Evolutionary conservation across 139 green algal genomes (phyloP).

Genomic region (Monoraphidium neglectum): DNA sequence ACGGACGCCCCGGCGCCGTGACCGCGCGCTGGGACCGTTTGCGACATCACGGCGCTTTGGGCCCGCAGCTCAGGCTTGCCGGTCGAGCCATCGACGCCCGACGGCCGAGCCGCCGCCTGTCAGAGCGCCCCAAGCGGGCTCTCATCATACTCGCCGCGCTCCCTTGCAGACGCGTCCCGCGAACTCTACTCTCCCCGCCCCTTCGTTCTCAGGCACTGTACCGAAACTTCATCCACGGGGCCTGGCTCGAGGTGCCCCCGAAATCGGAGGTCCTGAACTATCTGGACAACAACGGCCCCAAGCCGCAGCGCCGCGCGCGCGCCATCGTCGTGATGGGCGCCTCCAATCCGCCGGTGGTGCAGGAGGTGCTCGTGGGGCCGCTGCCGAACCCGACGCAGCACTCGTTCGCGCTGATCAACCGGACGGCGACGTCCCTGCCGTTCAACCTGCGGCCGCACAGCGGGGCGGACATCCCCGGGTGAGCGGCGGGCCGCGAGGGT

Average conservation of each 20-base stretch:
- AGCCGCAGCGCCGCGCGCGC: slow-evolving; percentile 9
- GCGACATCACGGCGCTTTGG: too few species aligned
- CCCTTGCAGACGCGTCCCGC: too few species aligned
- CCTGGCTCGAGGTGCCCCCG: slow-evolving; percentile 17
- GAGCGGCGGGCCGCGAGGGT: too few species aligned
- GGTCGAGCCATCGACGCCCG: too few species aligned
- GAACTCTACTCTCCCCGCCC: too few species aligned
- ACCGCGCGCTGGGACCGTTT: too few species aligned
- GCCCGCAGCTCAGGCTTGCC: too few species aligned
- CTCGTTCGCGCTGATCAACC: slow-evolving; percentile 2
- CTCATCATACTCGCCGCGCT: too few species aligned
- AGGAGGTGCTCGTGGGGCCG: slow-evolving; percentile 23
- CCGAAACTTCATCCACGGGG: slow-evolving; percentile 27
- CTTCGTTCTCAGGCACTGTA: too few species aligned
- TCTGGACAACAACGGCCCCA: slow-evolving; percentile 4
- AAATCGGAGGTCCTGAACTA: slow-evolving; percentile 21
- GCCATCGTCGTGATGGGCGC: slow-evolving; percentile 12
- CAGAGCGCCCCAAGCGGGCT: too few species aligned
- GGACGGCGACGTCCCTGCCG: slow-evolving; percentile 12
- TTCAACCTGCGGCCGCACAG: slow-evolving; percentile 27
- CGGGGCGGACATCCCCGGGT: slow-evolving; percentile 26
- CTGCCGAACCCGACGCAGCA: neutral
- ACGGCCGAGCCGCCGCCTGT: too few species aligned
- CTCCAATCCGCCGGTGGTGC: slow-evolving; percentile 6
- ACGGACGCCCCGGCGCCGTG: too few species aligned